A percentile compares a stretch with the other conserved stretches of the same genome.
phyloP scores from a whole-genome alignment of 108 stramenopile genomes.

The Pseudonitzschia delicatissima region DNA sequence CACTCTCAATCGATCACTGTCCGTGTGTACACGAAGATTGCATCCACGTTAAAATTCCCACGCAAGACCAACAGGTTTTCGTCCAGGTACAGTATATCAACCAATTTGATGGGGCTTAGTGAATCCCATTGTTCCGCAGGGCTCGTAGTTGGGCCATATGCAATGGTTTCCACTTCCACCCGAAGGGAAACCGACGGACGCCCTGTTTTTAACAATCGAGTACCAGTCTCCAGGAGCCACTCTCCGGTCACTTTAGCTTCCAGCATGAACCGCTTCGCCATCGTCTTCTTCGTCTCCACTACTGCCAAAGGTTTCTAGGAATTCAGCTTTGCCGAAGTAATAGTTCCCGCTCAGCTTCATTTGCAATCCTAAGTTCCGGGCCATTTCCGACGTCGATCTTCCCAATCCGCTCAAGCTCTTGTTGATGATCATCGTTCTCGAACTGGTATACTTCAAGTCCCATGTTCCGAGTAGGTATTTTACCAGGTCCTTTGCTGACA shows the following conservation, averaged over 20 bases:
- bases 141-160: slow-evolving; percentile 41
- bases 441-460: slow-evolving; percentile 59
- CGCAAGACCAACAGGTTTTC: slow-evolving; percentile 51
- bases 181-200: slow-evolving; percentile 39
- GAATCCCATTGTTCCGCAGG: slow-evolving; percentile 61
- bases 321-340: slow-evolving; percentile 22
- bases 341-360: not conserved
- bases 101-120: slow-evolving; percentile 55
- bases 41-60: slow-evolving; percentile 55
- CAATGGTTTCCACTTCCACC: slow-evolving; percentile 50
- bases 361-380: slow-evolving; percentile 40
- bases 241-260: slow-evolving; percentile 56
- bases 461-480: slow-evolving; percentile 48
- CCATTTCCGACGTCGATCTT: slow-evolving; percentile 26
- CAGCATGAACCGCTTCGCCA: slow-evolving; percentile 5
- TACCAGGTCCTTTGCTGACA: not conserved
- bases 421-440: slow-evolving; percentile 58
- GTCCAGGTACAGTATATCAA: slow-evolving; percentile 49
- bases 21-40: slow-evolving; percentile 49
- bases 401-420: slow-evolving; percentile 56
- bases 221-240: slow-evolving; percentile 40
- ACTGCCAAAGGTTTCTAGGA: slow-evolving; percentile 5
- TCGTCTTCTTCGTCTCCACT: not conserved
- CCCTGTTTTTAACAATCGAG: slow-evolving; percentile 35
- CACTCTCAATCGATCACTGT: too few species aligned